These are phyloP conservation scores for Kluyveromyces sp. DNA, from an alignment of 1,139 yeast genomes.

Conservation along the genomic window DNA sequence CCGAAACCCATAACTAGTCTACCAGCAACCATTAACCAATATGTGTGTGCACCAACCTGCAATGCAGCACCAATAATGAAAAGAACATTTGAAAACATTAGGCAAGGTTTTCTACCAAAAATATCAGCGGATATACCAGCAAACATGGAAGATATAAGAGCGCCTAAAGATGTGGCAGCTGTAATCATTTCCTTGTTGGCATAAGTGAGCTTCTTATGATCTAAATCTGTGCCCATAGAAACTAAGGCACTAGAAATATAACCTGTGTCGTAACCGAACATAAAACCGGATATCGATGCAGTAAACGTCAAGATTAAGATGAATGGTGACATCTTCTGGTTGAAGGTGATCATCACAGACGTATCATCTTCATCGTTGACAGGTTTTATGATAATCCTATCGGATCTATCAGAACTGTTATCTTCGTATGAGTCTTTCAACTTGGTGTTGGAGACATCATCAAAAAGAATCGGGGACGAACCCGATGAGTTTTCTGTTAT, in stretches of 20 bases:
- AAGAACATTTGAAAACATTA: constrained; percentile 70
- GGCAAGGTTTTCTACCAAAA: constrained; percentile 73
- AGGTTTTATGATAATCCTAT: constrained; percentile 28
- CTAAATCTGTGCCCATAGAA: constrained; percentile 68
- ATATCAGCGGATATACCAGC: constrained; percentile 79
- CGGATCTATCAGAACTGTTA: constrained; percentile 6
- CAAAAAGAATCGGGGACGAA: constrained; percentile 1
- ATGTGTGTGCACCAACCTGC: constrained; percentile 69
- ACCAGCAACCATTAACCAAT: constrained; percentile 90
- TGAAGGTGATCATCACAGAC: constrained; percentile 34
- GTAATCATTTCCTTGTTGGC: constrained; percentile 87
- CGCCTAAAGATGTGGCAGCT: constrained; percentile 93
- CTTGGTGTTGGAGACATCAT: constrained; percentile 1
- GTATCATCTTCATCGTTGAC: constrained; percentile 38
- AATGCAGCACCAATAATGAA: constrained; percentile 77
- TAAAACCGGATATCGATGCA: constrained; percentile 86
- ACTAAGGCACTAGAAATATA: constrained; percentile 90
- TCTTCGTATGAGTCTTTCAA: background rate
- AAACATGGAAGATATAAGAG: constrained; percentile 63
- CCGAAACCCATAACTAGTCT: constrained; percentile 92
- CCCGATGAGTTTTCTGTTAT: background rate
- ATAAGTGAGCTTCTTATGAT: constrained; percentile 44
- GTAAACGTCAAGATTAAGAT: constrained; percentile 66
- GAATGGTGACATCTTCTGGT: constrained; percentile 50
- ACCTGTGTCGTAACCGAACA: constrained; percentile 97